phyloP scores from a whole-genome alignment of 2,329 filamentous ascomycete genomes.

The Penicillium sp. region DNA sequence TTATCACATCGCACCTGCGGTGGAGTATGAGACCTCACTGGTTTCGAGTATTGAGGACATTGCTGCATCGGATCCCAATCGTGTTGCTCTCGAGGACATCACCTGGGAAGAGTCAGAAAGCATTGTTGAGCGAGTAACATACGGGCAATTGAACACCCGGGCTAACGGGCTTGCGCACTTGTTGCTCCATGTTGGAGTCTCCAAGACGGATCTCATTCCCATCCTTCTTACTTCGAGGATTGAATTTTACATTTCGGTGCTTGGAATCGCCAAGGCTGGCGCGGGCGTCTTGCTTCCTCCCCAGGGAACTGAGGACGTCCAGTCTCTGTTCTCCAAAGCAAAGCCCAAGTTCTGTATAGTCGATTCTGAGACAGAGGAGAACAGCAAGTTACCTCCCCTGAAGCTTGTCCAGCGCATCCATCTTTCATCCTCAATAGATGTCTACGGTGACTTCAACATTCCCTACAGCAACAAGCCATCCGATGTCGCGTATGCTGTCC shows the following conservation, averaged over 20 bases:
- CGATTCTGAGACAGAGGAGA: slow-evolving; percentile 3
- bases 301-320: slow-evolving; percentile 64
- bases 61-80: slow-evolving; percentile 52
- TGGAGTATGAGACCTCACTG: slow-evolving; percentile 44
- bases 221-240: slow-evolving; percentile 77
- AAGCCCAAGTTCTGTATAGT: slow-evolving; percentile 52
- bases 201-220: slow-evolving; percentile 63
- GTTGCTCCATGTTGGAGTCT: slow-evolving; percentile 52
- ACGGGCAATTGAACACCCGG: slow-evolving; percentile 61
- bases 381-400: slow-evolving; percentile 2
- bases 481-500: slow-evolving; percentile 73
- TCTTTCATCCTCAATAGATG: slow-evolving; percentile 14
- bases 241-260: slow-evolving; percentile 70
- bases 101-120: slow-evolving; percentile 44
- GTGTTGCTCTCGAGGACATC: slow-evolving; percentile 67
- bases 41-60: slow-evolving; percentile 58
- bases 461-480: slow-evolving; percentile 30
- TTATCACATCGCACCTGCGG: slow-evolving; percentile 47
- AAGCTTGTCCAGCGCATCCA: slow-evolving; percentile 16
- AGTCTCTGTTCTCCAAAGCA: slow-evolving; percentile 65
- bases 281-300: slow-evolving; percentile 81
- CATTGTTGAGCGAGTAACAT: slow-evolving; percentile 58
- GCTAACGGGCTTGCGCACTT: slow-evolving; percentile 66
- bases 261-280: slow-evolving; percentile 73
- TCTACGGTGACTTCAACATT: slow-evolving; percentile 15